phyloP scores from a whole-genome alignment of 2,329 filamentous ascomycete genomes.

The Aspergillus novoparasiticus region DNA sequence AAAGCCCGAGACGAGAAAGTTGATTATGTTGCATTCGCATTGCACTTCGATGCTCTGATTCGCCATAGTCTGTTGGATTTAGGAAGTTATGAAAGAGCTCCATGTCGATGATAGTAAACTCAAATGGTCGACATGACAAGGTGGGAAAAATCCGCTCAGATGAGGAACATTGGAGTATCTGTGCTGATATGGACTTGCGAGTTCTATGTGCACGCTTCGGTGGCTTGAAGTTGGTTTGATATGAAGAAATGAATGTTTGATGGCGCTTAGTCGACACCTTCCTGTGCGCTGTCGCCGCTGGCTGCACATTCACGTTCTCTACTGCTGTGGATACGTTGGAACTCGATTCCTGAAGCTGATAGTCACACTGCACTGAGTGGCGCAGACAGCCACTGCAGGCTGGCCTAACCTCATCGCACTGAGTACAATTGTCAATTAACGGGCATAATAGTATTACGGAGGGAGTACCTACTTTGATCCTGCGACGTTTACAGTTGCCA shows the following conservation, averaged over 20 bases:
- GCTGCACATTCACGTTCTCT: not conserved
- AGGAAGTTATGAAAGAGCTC: conserved; percentile 19
- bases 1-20: conserved; percentile 12
- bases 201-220: conserved; percentile 9
- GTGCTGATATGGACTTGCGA: not conserved
- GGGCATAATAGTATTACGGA: not conserved
- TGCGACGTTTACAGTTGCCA: conserved; percentile 16
- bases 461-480: conserved; percentile 14
- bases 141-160: not conserved
- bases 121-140: conserved; percentile 11
- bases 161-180: not conserved
- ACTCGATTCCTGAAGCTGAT: not conserved
- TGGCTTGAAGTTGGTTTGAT: conserved; percentile 9
- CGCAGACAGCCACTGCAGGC: conserved; percentile 15
- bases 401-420: conserved; percentile 19
- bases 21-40: not conserved
- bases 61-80: conserved; percentile 13
- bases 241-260: conserved; percentile 13
- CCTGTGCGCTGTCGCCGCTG: not conserved
- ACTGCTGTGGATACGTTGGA: not conserved
- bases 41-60: not conserved
- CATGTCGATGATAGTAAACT: conserved; percentile 19
- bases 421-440: not conserved
- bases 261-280: not conserved
- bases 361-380: conserved; percentile 15